Evolutionary conservation across 768 basidiomycete genomes (phyloP).

Genomic region (Lentinula lateritia): DNA sequence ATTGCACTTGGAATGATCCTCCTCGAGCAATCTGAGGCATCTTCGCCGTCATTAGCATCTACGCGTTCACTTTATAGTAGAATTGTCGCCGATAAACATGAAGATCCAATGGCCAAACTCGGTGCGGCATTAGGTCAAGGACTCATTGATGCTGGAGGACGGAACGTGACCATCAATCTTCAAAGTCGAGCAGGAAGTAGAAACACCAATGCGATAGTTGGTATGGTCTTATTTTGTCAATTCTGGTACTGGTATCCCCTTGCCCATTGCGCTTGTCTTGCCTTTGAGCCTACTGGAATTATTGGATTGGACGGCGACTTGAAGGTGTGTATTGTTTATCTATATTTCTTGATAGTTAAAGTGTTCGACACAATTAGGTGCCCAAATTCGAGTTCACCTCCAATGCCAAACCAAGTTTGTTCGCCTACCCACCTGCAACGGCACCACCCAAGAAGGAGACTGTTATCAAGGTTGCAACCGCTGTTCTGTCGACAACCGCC

Average conservation of each 20-base stretch:
- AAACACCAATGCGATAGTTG: slow-evolving; percentile 93
- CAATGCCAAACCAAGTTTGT: slow-evolving; percentile 85
- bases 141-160: slow-evolving; percentile 94
- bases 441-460: slow-evolving; percentile 93
- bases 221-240: slow-evolving; percentile 97
- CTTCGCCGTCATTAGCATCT: slow-evolving; percentile 73
- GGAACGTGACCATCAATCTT: slow-evolving; percentile 92
- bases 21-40: slow-evolving; percentile 91
- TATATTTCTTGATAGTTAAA: background rate
- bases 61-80: slow-evolving; percentile 85
- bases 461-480: slow-evolving; percentile 86
- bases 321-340: slow-evolving; percentile 44
- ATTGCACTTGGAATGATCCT: slow-evolving; percentile 95
- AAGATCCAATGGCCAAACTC: slow-evolving; percentile 98
- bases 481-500: slow-evolving; percentile 94
- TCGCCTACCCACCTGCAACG: slow-evolving; percentile 83
- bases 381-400: slow-evolving; percentile 91
- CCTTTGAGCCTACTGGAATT: slow-evolving; percentile 93
- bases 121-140: slow-evolving; percentile 96
- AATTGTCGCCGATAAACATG: slow-evolving; percentile 93
- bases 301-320: slow-evolving; percentile 86
- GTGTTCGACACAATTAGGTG: slow-evolving; percentile 39
- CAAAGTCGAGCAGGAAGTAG: slow-evolving; percentile 90
- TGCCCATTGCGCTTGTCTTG: slow-evolving; percentile 86
- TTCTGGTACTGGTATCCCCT: slow-evolving; percentile 99